A percentile compares a stretch with the other conserved stretches of the same genome.
These are phyloP conservation scores for Grammothele lineata DNA, from an alignment of 768 basidiomycete genomes.

Conservation along the genomic window DNA sequence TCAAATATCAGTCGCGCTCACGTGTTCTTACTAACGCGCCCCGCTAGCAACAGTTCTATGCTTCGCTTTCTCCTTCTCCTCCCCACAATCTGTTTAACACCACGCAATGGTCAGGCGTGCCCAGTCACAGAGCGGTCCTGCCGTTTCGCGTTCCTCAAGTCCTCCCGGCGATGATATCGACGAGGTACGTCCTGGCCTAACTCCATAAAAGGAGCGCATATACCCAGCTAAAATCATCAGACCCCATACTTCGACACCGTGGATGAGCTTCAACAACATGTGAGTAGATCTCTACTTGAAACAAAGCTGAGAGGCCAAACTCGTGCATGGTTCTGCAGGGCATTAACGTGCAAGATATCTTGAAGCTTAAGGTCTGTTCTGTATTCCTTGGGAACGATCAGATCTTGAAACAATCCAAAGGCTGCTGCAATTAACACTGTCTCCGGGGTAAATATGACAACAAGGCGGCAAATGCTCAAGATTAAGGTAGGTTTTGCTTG, in stretches of 20 bases:
- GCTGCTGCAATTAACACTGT: constrained; percentile 79
- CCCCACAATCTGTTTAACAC: no score
- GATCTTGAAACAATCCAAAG: constrained; percentile 31
- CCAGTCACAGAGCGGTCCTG: constrained; percentile 39
- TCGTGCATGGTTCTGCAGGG: no score
- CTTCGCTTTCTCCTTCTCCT: no score
- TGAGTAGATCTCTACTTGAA: no score
- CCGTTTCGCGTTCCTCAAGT: constrained; percentile 47
- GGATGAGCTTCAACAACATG: constrained; percentile 85
- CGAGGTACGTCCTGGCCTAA: no score
- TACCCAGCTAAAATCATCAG: constrained; percentile 28
- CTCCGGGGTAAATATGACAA: constrained; percentile 88
- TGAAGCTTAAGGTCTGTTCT: constrained; percentile 76
- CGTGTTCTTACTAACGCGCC: no score
- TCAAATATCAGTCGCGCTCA: no score
- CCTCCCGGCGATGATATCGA: constrained; percentile 41
- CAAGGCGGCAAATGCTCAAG: constrained; percentile 83
- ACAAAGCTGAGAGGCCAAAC: background rate
- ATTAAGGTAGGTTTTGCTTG: constrained; percentile 63
- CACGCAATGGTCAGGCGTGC: constrained; percentile 37
- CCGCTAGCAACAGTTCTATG: no score
- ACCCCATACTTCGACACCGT: constrained; percentile 67
- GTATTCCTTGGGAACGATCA: constrained; percentile 6
- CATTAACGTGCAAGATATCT: constrained; percentile 92
- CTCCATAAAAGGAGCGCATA: background rate